Conservation (phyloP, 2,329 filamentous ascomycete genomes). For the Clonostachys rosea region DNA sequence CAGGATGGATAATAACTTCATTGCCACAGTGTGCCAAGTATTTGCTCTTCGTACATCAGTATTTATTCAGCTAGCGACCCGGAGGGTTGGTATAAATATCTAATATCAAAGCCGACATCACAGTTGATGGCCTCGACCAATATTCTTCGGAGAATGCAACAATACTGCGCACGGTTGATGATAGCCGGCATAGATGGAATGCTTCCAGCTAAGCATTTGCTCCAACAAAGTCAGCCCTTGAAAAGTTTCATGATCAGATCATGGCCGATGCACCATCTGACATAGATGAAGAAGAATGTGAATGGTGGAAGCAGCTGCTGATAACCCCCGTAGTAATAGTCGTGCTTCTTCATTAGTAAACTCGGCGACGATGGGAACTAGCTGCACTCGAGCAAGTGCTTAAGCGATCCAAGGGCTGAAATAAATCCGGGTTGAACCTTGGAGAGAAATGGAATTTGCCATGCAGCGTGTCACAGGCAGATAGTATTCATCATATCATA, state of each 20-base stretch:
- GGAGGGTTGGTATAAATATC: not conserved
- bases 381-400: constrained; percentile 21
- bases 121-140: not conserved
- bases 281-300: too few species aligned
- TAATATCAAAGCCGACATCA: not conserved
- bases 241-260: not conserved
- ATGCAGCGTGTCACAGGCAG: constrained; percentile 14
- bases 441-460: constrained; percentile 18
- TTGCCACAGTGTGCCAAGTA: not conserved
- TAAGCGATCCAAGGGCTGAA: constrained; percentile 13
- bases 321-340: constrained; percentile 9
- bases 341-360: constrained; percentile 29
- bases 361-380: constrained; percentile 24
- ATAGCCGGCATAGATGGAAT: not conserved
- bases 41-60: not conserved
- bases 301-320: not conserved
- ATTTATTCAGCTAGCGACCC: not conserved
- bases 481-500: not conserved
- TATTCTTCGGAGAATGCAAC: not conserved
- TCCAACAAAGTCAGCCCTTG: not conserved
- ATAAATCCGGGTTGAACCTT: constrained; percentile 24
- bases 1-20: not conserved
- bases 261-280: too few species aligned
- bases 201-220: not conserved
- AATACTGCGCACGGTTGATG: too few species aligned